Evolutionary conservation across 768 basidiomycete species (phyloP), one percentile per base, ranked within the genome.

Genomic region (Hydnum rufescens): DNA sequence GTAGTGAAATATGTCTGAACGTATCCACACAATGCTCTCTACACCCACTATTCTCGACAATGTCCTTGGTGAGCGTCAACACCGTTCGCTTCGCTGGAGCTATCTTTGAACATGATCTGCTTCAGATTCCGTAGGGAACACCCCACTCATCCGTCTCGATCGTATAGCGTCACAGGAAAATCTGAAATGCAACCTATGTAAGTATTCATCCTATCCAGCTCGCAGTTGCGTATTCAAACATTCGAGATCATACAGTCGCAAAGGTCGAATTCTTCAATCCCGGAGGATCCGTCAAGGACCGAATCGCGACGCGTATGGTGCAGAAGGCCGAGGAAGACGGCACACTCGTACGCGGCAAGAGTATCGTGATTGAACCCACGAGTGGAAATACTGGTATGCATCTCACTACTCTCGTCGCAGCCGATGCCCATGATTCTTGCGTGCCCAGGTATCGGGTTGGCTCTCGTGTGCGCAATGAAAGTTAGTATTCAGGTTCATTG

Each of bases 271-370:
- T 76, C 63, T 74, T 85, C 61, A 89, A 85, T 19, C 80, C 78
- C 1, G 95, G 93, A 5, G 93, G 93, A 2, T 89, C 84, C 2
- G 82, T 96, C 54, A 99, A 99, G 68, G 93, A 97, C 63, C 72
- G 92, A 54, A 93, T 97, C 51, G 92, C 90, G 26, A 92, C 88
- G 64, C 78, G 87, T 6, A 99, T 99, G 93, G 77, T 97, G 1
- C 81, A 89, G 57, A 75, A 80, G n/a, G 95, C 93, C 4, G 95
- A 99, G 70, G 71, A 71, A 51, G 80, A 87, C 31, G 92, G 90
- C 31, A 77, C 16, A 49, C 75, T 99, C 36, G 72, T 86, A 32
- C 84, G 85, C 1, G 90, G 90, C 0, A 71, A 86, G 65, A 88
- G 84, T 58, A 77, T 92, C 50, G 78, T 97, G 53, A 92, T 99